A percentile compares a stretch with the other conserved stretches of the same genome.
phyloP scores from a whole-genome alignment of 441 rosid species.

The Gossypium trilobum region DNA sequence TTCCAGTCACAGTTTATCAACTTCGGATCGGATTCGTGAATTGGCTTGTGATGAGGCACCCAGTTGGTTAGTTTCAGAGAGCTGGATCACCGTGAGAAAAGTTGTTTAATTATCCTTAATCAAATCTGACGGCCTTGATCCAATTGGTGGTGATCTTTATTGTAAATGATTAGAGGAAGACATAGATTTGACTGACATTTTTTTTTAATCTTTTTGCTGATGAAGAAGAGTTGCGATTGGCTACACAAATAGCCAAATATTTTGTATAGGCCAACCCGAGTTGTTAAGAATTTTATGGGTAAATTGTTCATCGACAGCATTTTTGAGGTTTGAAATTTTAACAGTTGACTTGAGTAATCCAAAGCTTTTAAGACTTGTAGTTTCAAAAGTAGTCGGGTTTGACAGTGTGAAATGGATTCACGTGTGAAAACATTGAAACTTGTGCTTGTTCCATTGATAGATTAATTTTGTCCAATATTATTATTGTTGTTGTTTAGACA shows the following conservation, averaged over 20 bases:
- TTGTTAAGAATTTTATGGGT: background rate
- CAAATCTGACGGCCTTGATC: slow-evolving; percentile 23
- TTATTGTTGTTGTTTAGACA: background rate
- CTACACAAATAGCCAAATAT: slow-evolving; percentile 10
- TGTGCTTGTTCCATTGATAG: background rate
- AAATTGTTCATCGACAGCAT: background rate
- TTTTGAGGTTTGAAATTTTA: background rate
- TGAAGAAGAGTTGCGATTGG: slow-evolving; percentile 17
- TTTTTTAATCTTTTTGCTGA: background rate
- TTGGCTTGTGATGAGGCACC: slow-evolving; percentile 26
- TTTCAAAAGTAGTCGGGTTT: background rate
- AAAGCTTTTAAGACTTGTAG: background rate
- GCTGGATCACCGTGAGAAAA: slow-evolving; percentile 46
- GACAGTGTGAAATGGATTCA: background rate
- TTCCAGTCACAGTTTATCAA: slow-evolving; percentile 9
- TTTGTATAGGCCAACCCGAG: slow-evolving; percentile 16
- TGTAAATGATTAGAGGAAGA: slow-evolving; percentile 14
- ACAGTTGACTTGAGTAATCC: background rate
- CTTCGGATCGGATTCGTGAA: slow-evolving; percentile 31
- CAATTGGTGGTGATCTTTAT: slow-evolving; percentile 6
- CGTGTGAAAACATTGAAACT: background rate
- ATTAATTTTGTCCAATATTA: background rate
- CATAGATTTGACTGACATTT: background rate
- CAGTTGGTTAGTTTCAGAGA: slow-evolving; percentile 40
- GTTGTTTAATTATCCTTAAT: background rate